Conservation (phyloP, 2,329 filamentous ascomycete species). For the Exophiala alcalophila region DNA sequence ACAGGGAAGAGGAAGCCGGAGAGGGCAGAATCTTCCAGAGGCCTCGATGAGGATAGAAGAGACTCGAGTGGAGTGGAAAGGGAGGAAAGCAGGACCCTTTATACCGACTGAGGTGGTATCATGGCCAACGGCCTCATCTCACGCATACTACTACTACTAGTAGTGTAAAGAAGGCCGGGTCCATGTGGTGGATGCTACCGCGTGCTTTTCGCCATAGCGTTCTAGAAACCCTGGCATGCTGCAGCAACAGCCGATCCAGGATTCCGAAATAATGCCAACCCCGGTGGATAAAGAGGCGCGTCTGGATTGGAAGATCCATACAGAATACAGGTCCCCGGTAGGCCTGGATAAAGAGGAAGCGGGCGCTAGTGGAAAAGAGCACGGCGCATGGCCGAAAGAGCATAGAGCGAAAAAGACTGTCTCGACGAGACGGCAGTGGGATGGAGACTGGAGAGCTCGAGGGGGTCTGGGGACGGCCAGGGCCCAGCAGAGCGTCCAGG, state of each 20-base stretch:
- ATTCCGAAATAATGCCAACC: constrained; percentile 13
- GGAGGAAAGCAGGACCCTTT: constrained; percentile 12
- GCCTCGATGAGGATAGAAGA: constrained; percentile 12
- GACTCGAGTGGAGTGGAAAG: background rate
- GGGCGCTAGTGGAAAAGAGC: no score
- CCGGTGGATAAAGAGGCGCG: constrained; percentile 4
- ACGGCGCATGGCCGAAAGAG: no score
- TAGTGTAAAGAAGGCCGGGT: no score
- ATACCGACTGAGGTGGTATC: constrained; percentile 18
- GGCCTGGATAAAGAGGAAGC: constrained; percentile 13
- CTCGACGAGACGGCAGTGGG: no score
- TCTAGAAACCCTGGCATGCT: constrained; percentile 14
- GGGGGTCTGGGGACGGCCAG: no score
- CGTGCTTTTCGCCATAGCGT: constrained; percentile 9
- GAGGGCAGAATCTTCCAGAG: constrained; percentile 6
- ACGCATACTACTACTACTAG: background rate
- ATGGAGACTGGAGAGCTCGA: no score
- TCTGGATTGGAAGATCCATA: constrained; percentile 12
- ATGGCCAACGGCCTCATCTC: constrained; percentile 9
- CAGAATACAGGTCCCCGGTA: no score
- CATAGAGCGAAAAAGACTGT: no score
- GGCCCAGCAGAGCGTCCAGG: no score
- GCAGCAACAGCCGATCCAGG: constrained; percentile 10
- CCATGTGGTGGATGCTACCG: constrained; percentile 12
- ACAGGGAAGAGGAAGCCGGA: constrained; percentile 1